Evolutionary conservation across 2,329 filamentous ascomycete genomes (phyloP).

Genomic region (Clathrospora elynae): DNA sequence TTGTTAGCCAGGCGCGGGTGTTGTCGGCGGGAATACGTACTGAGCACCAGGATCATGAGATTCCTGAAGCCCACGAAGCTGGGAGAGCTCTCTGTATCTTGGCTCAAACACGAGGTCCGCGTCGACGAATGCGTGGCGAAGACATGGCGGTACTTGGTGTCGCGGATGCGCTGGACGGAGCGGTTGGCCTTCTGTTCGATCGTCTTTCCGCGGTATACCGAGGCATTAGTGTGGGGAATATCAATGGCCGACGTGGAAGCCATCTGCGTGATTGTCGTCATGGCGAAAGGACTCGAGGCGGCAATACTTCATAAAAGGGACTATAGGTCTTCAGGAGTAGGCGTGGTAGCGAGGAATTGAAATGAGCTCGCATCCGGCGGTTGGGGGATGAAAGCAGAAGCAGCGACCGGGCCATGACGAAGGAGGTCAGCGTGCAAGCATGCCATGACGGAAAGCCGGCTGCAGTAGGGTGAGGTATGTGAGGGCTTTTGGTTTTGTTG

Average conservation of each 20-base stretch:
- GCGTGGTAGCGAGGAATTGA: slow-evolving; percentile 11
- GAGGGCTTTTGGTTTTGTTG: slow-evolving; percentile 24
- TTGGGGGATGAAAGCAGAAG: slow-evolving; percentile 24
- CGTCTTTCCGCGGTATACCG: slow-evolving; percentile 33
- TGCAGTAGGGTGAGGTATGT: slow-evolving; percentile 18
- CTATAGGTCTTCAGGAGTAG: slow-evolving; percentile 6
- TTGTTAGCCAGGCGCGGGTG: slow-evolving; percentile 26
- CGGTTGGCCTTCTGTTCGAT: slow-evolving; percentile 20
- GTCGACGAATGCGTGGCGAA: slow-evolving; percentile 78
- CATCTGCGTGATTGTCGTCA: slow-evolving; percentile 41
- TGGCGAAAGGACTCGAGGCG: slow-evolving; percentile 14
- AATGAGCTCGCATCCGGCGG: slow-evolving; percentile 21
- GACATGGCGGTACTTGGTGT: slow-evolving; percentile 84
- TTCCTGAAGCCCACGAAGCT: slow-evolving; percentile 95
- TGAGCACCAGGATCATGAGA: slow-evolving; percentile 89
- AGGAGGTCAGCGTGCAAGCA: slow-evolving; percentile 8
- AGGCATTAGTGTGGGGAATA: slow-evolving; percentile 28
- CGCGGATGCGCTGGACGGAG: slow-evolving; percentile 26
- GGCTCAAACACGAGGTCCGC: slow-evolving; percentile 80
- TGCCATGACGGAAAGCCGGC: slow-evolving; percentile 17
- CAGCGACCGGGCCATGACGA: slow-evolving; percentile 26
- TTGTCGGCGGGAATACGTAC: slow-evolving; percentile 56
- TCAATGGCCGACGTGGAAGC: slow-evolving; percentile 34
- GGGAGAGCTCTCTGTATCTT: slow-evolving; percentile 73
- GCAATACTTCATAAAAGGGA: slow-evolving; percentile 11